Evolutionary conservation across 1,284 basidiomycete species (phyloP).

Genomic region (Porogramme epimiltina): DNA sequence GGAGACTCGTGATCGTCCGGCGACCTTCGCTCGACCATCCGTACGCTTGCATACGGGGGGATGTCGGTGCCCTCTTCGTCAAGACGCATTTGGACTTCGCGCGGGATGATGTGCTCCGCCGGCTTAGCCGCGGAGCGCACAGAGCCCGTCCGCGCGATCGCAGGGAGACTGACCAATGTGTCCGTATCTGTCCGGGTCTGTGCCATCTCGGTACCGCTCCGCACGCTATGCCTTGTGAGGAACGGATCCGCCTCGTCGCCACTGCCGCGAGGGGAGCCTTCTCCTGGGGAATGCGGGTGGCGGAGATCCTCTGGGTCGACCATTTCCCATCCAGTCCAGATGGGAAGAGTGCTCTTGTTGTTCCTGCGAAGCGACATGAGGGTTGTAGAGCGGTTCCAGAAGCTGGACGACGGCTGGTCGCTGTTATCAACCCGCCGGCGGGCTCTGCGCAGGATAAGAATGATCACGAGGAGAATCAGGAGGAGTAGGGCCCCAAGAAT

Average conservation of each 20-base stretch:
- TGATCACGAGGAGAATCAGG: slow-evolving; percentile 51
- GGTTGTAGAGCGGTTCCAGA: slow-evolving; percentile 33
- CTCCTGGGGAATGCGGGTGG: slow-evolving; percentile 44
- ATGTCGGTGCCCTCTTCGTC: slow-evolving; percentile 22
- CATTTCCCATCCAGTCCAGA: slow-evolving; percentile 58
- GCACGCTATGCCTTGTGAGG: slow-evolving; percentile 37
- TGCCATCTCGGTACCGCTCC: slow-evolving; percentile 27
- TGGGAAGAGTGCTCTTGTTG: slow-evolving; percentile 35
- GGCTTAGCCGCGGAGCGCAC: slow-evolving; percentile 18
- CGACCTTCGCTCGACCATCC: slow-evolving; percentile 28
- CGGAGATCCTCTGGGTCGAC: slow-evolving; percentile 34
- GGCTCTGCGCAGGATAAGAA: slow-evolving; percentile 51
- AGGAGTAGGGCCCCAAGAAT: slow-evolving; percentile 42
- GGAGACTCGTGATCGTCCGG: slow-evolving; percentile 34
- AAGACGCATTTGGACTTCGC: slow-evolving; percentile 31
- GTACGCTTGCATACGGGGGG: slow-evolving; percentile 23
- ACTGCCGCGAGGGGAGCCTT: slow-evolving; percentile 64
- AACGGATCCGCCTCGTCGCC: slow-evolving; percentile 70
- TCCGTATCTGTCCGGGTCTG: slow-evolving; percentile 31
- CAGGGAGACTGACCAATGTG: slow-evolving; percentile 31
- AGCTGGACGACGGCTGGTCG: slow-evolving; percentile 24
- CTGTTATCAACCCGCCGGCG: slow-evolving; percentile 25
- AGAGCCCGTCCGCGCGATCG: slow-evolving; percentile 24
- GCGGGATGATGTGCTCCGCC: slow-evolving; percentile 34
- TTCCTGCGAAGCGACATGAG: slow-evolving; percentile 23